These are phyloP conservation scores for Musa acuminata DNA, from an alignment of 176 grass and related monocot genomes.

Conservation along the genomic window DNA sequence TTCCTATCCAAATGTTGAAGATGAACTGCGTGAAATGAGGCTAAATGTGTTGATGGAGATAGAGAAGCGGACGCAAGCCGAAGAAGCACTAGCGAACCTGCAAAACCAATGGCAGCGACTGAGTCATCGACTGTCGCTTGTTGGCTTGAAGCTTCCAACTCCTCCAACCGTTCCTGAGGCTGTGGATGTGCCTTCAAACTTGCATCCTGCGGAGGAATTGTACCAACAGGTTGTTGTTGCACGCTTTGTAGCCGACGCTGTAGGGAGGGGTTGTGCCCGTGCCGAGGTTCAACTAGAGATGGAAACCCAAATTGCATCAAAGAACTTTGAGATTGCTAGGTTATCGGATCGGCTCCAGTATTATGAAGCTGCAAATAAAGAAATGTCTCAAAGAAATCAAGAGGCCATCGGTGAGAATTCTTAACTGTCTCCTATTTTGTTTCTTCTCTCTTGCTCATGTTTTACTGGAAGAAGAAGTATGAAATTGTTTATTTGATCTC, in stretches of 20 bases:
- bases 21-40: slow-evolving; percentile 68
- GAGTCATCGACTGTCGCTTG: slow-evolving; percentile 51
- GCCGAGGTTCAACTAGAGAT: slow-evolving; percentile 60
- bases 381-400: slow-evolving; percentile 99
- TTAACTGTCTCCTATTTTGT: slow-evolving; percentile 8
- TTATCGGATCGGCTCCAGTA: slow-evolving; percentile 87
- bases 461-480: neutral
- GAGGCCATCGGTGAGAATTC: slow-evolving; percentile 70
- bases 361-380: slow-evolving; percentile 90
- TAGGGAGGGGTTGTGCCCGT: slow-evolving; percentile 47
- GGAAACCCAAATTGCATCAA: slow-evolving; percentile 53
- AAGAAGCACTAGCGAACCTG: slow-evolving; percentile 62
- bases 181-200: slow-evolving; percentile 30
- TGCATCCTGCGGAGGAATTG: slow-evolving; percentile 62
- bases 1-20: slow-evolving; percentile 32
- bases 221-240: slow-evolving; percentile 68
- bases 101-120: slow-evolving; percentile 68
- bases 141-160: slow-evolving; percentile 49
- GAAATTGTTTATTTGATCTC: no score
- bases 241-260: slow-evolving; percentile 55
- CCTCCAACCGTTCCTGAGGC: slow-evolving; percentile 28
- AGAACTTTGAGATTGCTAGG: slow-evolving; percentile 95
- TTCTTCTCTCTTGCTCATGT: neutral
- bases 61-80: slow-evolving; percentile 68
- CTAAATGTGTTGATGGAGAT: slow-evolving; percentile 71